Base-by-base conservation (phyloP, 192 early-diverging fungal genomes). In the Coemansia sp. region DNA sequence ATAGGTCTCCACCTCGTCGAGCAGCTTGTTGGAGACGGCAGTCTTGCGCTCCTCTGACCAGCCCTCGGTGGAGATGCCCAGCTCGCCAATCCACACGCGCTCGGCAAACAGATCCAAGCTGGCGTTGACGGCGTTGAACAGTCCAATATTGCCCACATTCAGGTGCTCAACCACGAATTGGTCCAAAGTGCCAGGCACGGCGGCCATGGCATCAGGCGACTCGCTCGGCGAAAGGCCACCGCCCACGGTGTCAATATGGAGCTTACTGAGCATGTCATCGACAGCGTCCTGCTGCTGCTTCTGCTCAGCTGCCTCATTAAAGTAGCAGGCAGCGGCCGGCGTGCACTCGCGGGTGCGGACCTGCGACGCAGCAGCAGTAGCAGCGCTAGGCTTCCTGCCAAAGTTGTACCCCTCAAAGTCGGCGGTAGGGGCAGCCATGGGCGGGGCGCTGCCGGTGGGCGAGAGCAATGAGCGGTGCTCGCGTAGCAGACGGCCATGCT, bases 91-190 rank as follows among this genome's bases (percentile, higher is more conserved):
- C 88, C 90, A 93, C 29, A 89, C 77, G n/a, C 84, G 86, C 61
- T 90, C 80, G 24, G 82, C 67, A 58, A 91, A 70, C 50, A 83
- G 75, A 1, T 84, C 71, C 22, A 83, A 69, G 61, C 87, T 88
- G 29, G 92, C 86, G 17, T 91, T 90, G 60, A 98, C 87, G 0
- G 95, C 93, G 69, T 98, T 98, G 60, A 95, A 91, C 51, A 98
- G 86, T n/a, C 96, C 95, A 85, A 95, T 94, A 80, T 98, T 98
- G 41, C 96, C 96, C 11, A 89, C 73, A 19, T 76, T 90, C 27
- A 89, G 88, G 31, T 88, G 86, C 64, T 94, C 92, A n/a, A 95
- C 80, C 8, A 82, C 78, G 87, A 89, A 90, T 11, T 73, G 76
- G 59, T 82, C 83, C 11, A 61, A 69, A 11, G 82, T 76, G 11